Conservation (phyloP, 495 filamentous ascomycete species). For the Xeromyces bisporus region DNA sequence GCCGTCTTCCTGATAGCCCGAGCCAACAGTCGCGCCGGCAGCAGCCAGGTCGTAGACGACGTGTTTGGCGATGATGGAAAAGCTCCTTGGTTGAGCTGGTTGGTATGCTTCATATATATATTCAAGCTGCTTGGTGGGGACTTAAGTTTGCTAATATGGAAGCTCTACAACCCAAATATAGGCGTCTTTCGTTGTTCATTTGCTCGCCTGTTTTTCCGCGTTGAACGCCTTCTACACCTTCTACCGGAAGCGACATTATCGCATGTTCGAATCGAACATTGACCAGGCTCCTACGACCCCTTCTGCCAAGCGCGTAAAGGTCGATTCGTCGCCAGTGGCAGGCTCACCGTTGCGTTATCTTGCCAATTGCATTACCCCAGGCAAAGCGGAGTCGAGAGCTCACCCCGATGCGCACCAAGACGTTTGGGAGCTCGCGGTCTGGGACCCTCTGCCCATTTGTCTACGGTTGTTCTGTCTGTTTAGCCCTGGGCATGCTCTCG, state of each 20-base stretch:
- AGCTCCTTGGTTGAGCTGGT: slow-evolving; percentile 51
- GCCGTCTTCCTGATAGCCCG: slow-evolving; percentile 64
- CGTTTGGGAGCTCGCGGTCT: slow-evolving; percentile 88
- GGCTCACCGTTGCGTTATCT: slow-evolving; percentile 68
- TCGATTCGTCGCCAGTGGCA: slow-evolving; percentile 68
- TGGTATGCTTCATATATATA: slow-evolving; percentile 41
- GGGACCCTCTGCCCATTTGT: slow-evolving; percentile 79
- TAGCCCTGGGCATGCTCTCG: slow-evolving; percentile 76
- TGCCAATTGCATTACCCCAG: slow-evolving; percentile 41
- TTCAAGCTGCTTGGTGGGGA: neutral
- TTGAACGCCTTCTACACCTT: slow-evolving; percentile 74
- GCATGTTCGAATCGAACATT: slow-evolving; percentile 75
- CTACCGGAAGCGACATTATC: slow-evolving; percentile 66
- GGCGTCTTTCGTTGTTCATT: slow-evolving; percentile 50
- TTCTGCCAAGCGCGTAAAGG: slow-evolving; percentile 74
- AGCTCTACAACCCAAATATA: slow-evolving; percentile 15
- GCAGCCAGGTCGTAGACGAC: slow-evolving; percentile 43
- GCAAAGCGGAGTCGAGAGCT: slow-evolving; percentile 52
- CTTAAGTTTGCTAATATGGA: slow-evolving; percentile 1
- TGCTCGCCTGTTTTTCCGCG: slow-evolving; percentile 45
- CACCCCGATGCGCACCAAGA: slow-evolving; percentile 73
- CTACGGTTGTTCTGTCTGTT: slow-evolving; percentile 77
- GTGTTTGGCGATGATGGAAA: slow-evolving; percentile 63
- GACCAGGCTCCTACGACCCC: slow-evolving; percentile 60
- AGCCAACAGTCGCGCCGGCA: slow-evolving; percentile 43